A percentile compares a stretch with the other conserved stretches of the same genome.
These are phyloP conservation scores for Lasiodiplodia theobromae DNA, from an alignment of 2,329 filamentous ascomycete species.

Conservation along the genomic window DNA sequence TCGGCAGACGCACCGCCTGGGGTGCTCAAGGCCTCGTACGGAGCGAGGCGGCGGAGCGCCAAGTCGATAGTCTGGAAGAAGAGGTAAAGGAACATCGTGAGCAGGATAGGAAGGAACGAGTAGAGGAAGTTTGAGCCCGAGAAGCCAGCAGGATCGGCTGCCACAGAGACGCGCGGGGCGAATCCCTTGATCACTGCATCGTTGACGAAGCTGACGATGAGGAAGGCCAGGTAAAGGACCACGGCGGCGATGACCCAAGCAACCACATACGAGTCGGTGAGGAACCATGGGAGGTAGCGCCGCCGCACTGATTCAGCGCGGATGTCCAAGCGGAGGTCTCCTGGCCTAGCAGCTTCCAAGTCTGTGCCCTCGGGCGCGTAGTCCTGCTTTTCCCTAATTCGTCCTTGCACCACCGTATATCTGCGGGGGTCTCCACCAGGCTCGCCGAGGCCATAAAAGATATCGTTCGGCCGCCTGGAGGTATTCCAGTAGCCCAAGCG, in stretches of 20 bases:
- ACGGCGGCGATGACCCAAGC: conserved; percentile 62
- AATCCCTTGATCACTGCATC: conserved; percentile 74
- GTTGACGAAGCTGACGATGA: conserved; percentile 80
- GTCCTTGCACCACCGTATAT: conserved; percentile 59
- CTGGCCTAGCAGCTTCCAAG: conserved; percentile 39
- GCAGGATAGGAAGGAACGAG: conserved; percentile 72
- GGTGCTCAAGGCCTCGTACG: conserved; percentile 70
- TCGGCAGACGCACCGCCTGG: conserved; percentile 67
- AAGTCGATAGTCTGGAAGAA: conserved; percentile 72
- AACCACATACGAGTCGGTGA: conserved; percentile 71
- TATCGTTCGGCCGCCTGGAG: conserved; percentile 66
- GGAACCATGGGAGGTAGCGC: conserved; percentile 78
- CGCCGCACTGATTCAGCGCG: conserved; percentile 63
- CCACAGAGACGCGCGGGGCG: conserved; percentile 68
- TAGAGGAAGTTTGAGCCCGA: conserved; percentile 90
- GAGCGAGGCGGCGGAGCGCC: conserved; percentile 69
- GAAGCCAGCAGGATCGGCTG: conserved; percentile 70
- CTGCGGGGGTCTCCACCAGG: conserved; percentile 59
- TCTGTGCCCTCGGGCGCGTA: conserved; percentile 40
- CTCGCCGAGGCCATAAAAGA: conserved; percentile 84
- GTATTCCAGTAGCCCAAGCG: conserved; percentile 88
- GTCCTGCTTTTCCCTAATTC: conserved; percentile 51
- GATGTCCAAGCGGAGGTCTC: conserved; percentile 59
- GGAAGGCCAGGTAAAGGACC: conserved; percentile 57
- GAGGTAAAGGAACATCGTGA: conserved; percentile 73